Conservation (phyloP, 2,329 filamentous ascomycete genomes). For the Orbilia javanica region DNA sequence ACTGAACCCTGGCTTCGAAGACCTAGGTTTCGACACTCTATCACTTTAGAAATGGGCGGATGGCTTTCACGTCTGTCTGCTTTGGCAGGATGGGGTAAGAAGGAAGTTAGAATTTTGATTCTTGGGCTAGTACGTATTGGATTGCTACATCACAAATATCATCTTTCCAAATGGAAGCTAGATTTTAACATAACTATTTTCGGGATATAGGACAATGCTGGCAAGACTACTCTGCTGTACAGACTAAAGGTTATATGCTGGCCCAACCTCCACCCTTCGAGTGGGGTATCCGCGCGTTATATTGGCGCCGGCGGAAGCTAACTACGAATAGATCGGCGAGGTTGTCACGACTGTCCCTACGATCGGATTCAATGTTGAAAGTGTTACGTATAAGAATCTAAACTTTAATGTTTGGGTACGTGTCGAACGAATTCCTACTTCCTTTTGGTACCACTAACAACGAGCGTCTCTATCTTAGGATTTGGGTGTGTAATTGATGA, state of each 20-base stretch:
- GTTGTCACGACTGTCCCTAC: constrained; percentile 99
- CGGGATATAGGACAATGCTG: constrained; percentile 84
- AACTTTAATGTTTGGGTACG: constrained; percentile 98
- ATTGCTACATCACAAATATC: not conserved
- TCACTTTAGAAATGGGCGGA: constrained; percentile 60
- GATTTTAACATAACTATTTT: constrained; percentile 11
- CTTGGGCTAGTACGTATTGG: constrained; percentile 80
- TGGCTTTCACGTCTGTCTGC: constrained; percentile 62
- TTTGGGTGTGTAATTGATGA: constrained; percentile 34
- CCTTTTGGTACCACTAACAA: not conserved
- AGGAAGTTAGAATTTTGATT: constrained; percentile 97
- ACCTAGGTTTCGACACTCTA: not conserved
- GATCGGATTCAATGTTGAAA: constrained; percentile 99
- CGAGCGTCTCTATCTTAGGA: constrained; percentile 18
- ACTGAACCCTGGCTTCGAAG: not conserved
- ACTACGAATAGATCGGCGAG: constrained; percentile 81
- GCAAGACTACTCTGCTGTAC: constrained; percentile 97
- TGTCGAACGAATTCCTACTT: not conserved
- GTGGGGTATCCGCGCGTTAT: not conserved
- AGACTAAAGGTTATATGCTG: constrained; percentile 82
- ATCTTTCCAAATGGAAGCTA: not conserved
- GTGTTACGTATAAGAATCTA: constrained; percentile 96
- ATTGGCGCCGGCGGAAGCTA: not conserved
- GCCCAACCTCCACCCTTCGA: not conserved
- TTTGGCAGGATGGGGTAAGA: constrained; percentile 81